Evolutionary conservation across 495 filamentous ascomycete genomes (phyloP).

Genomic region (Ramalina intermedia): DNA sequence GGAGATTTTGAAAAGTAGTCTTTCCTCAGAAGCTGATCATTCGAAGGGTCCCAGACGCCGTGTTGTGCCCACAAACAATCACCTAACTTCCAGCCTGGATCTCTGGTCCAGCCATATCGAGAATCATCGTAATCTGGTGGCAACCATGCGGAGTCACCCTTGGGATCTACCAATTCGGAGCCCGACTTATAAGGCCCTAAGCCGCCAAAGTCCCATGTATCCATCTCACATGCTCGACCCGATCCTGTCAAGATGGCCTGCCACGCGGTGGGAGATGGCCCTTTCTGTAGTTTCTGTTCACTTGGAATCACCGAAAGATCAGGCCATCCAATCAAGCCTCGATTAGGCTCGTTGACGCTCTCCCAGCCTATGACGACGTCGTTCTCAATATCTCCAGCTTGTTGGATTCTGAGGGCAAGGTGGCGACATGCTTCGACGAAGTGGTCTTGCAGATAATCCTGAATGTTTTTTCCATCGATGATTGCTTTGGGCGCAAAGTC

Average conservation of each 20-base stretch:
- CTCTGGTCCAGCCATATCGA: constrained; percentile 80
- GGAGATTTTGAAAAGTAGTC: constrained; percentile 80
- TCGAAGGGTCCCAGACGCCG: constrained; percentile 79
- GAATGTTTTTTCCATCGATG: constrained; percentile 88
- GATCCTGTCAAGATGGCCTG: constrained; percentile 85
- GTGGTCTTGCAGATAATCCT: constrained; percentile 86
- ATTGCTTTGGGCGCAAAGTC: constrained; percentile 94
- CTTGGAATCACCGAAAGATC: constrained; percentile 70
- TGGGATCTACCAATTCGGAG: constrained; percentile 67
- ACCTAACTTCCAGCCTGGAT: constrained; percentile 77
- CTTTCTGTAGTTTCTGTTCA: constrained; percentile 85
- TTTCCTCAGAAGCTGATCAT: constrained; percentile 62
- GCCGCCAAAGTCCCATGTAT: constrained; percentile 85
- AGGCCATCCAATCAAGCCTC: constrained; percentile 73
- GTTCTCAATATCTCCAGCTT: constrained; percentile 78
- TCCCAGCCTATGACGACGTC: constrained; percentile 92
- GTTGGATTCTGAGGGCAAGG: constrained; percentile 70
- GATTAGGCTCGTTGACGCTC: constrained; percentile 85
- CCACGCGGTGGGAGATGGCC: constrained; percentile 87
- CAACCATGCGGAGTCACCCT: constrained; percentile 75
- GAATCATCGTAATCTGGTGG: constrained; percentile 66
- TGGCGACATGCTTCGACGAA: constrained; percentile 67
- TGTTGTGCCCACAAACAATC: constrained; percentile 96
- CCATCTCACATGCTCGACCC: constrained; percentile 74
- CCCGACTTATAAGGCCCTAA: constrained; percentile 87